phyloP scores from a whole-genome alignment of 176 grass and related monocot species.

The Zea mays region Zm-B73-REFERENCE-NAM-5.0 NC_050096.1:267909501-267910000 shows the following conservation, averaged over 20 bases:
- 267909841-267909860: background rate
- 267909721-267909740: background rate
- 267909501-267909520: constrained; percentile 90
- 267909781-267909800: background rate
- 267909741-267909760: background rate
- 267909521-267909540: constrained; percentile 94
- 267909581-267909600: constrained; percentile 94
- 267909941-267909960: background rate
- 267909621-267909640: constrained; percentile 71
- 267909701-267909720: background rate
- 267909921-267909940: background rate
- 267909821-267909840: background rate
- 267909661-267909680: background rate
- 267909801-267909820: background rate
- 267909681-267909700: background rate
- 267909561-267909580: constrained; percentile 82
- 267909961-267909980: background rate
- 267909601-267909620: constrained; percentile 87
- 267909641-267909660: constrained; percentile 32
- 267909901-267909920: background rate
- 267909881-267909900: background rate
- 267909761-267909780: background rate
- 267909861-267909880: background rate
- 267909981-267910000: background rate
- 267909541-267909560: constrained; percentile 80